Base-by-base conservation (phyloP, 495 filamentous ascomycete genomes). In the Rhizodiscina lignyota region DNA sequence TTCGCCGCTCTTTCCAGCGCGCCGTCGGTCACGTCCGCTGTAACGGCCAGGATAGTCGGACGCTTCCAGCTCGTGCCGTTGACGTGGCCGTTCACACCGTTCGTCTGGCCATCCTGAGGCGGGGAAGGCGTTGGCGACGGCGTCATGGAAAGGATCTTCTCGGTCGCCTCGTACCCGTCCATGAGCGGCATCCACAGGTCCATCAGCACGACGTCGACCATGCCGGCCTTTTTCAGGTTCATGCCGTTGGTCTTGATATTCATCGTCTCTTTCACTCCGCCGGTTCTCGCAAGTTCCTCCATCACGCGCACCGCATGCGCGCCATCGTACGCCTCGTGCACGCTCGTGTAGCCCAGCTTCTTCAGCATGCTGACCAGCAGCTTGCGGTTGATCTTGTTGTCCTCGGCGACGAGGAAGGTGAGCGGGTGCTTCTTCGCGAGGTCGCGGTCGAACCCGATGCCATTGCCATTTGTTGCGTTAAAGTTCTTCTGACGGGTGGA, bases 101-200 rank as follows among this genome's bases (percentile, higher is more conserved):
- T 23, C 4, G 34, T 18, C 12, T 8, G 17, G 29, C 35, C 35
- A 33, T 39, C 16, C 32, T 5, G 11, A 6, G 6, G 27, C 20
- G 23, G 35, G n/a, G 5, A n/a, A 6, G 23, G 23, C 27, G n/a
- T 6, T 34, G 35, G 35, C 18, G 32, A 8, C 55, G 34, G 56
- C 23, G 63, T 53, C 51, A 75, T 60, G 35, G 62, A 53, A n/a
- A 77, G 52, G 38, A 86, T 86, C 18, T 55, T 54, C 33, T 67
- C 61, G 0, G 79, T 72, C 4, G 80, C 80, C 49, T 84, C 72
- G 37, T 81, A 84, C 2, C 81, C 81, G 45, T 86, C 80, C 71
- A 83, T 79, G 38, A 71, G 62, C 2, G 80, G 81, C 80, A 86
- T 86, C 80, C 80, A 86, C 4, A 86, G 64, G 52, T 86, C 80